Evolutionary conservation across 495 filamentous ascomycete species (phyloP).

Genomic region (Penicillium alfredii): DNA sequence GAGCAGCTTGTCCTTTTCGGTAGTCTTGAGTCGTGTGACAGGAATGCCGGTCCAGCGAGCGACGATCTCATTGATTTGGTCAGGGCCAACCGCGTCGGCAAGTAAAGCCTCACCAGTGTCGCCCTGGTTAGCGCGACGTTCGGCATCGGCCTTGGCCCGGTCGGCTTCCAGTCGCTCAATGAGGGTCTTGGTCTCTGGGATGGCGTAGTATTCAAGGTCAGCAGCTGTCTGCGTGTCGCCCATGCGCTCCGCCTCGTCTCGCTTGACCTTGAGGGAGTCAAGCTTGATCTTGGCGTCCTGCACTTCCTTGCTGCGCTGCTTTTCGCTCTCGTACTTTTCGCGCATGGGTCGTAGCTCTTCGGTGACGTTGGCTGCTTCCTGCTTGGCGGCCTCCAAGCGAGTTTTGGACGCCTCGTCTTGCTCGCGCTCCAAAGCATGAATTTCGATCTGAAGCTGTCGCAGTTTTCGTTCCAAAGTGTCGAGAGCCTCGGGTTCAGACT

Average conservation of each 20-base stretch:
- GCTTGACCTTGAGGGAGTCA: slow-evolving; percentile 78
- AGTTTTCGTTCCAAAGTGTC: slow-evolving; percentile 85
- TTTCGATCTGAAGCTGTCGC: slow-evolving; percentile 91
- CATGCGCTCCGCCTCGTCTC: slow-evolving; percentile 81
- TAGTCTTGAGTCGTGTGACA: slow-evolving; percentile 84
- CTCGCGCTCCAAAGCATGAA: slow-evolving; percentile 87
- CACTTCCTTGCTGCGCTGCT: slow-evolving; percentile 77
- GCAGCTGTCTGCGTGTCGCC: slow-evolving; percentile 78
- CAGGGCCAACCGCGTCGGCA: slow-evolving; percentile 89
- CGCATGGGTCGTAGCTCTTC: slow-evolving; percentile 88
- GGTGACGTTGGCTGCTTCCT: slow-evolving; percentile 83
- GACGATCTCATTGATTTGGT: slow-evolving; percentile 99
- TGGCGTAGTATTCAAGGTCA: slow-evolving; percentile 93
- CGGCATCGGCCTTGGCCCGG: slow-evolving; percentile 69
- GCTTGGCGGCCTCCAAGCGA: slow-evolving; percentile 73
- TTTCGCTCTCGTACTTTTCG: slow-evolving; percentile 92
- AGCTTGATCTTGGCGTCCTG: slow-evolving; percentile 96
- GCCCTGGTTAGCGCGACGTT: slow-evolving; percentile 54
- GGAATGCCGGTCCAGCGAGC: slow-evolving; percentile 95
- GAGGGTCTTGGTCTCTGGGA: slow-evolving; percentile 77
- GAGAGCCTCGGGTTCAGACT: slow-evolving; percentile 90
- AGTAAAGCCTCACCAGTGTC: slow-evolving; percentile 60
- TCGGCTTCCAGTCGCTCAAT: slow-evolving; percentile 78
- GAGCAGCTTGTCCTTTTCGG: slow-evolving; percentile 94
- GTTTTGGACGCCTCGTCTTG: slow-evolving; percentile 87